Percentiles rank a stretch among this genome's conserved stretches.
Evolutionary conservation across 148 eudicot species (phyloP).

Genomic region (Silene latifolia): DNA sequence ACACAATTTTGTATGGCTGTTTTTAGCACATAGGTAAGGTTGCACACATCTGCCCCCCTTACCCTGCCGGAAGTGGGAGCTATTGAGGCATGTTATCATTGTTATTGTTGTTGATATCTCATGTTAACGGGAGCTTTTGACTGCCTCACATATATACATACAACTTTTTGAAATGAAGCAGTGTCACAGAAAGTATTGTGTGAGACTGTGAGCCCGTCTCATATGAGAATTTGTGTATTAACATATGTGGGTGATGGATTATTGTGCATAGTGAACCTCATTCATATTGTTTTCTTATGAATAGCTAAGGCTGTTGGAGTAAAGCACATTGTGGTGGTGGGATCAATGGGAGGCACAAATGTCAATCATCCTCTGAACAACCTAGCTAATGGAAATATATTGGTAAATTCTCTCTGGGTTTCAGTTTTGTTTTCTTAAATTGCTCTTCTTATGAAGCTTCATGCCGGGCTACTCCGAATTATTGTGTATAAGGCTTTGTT

Average conservation of each 20-base stretch:
- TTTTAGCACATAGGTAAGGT: too few relatives aligned
- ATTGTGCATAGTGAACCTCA: constrained; percentile 4
- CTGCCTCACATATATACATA: neutral
- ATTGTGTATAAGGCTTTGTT: neutral
- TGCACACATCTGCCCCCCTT: too few relatives aligned
- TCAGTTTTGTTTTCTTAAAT: neutral
- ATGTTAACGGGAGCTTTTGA: too few relatives aligned
- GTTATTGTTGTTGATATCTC: too few relatives aligned
- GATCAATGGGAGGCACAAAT: constrained; percentile 97
- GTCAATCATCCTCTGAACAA: constrained; percentile 75
- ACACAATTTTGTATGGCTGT: too few relatives aligned
- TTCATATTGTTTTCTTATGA: constrained; percentile 12
- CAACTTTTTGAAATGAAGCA: neutral
- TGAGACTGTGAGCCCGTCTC: too few relatives aligned
- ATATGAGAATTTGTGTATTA: too few relatives aligned
- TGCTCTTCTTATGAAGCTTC: neutral
- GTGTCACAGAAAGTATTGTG: neutral
- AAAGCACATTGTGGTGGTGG: constrained; percentile 92
- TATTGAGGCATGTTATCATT: too few relatives aligned
- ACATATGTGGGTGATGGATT: too few relatives aligned
- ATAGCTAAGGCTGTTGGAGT: constrained; percentile 98
- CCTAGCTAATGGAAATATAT: constrained; percentile 86
- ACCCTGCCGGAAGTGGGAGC: too few relatives aligned
- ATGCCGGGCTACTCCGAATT: neutral
- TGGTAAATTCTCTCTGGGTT: constrained; percentile 35